Conservation (phyloP, 2,329 filamentous ascomycete genomes). For the Aurifilum marmelostoma region DNA sequence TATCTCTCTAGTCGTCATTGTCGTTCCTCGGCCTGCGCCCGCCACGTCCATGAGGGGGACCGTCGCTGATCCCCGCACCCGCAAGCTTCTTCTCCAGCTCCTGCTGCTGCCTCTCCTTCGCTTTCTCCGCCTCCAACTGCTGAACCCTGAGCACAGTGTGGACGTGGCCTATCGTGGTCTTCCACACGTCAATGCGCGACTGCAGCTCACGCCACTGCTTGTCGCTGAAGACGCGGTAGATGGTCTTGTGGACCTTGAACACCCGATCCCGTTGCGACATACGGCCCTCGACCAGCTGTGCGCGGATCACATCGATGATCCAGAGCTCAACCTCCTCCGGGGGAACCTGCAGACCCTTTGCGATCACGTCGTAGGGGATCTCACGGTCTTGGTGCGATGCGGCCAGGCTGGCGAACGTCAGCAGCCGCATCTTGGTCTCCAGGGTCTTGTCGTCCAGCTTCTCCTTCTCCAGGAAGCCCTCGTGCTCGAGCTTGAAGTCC, state of each 20-base stretch:
- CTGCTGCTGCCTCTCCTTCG: conserved; percentile 72
- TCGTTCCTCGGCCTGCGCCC: conserved; percentile 31
- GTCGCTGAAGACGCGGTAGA: conserved; percentile 95
- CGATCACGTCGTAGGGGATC: conserved; percentile 84
- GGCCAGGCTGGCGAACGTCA: conserved; percentile 89
- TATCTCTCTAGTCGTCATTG: conserved; percentile 28
- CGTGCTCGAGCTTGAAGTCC: conserved; percentile 91
- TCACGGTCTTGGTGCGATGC: conserved; percentile 84
- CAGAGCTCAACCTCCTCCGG: conserved; percentile 90
- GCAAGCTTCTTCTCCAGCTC: conserved; percentile 69
- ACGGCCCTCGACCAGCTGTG: conserved; percentile 93
- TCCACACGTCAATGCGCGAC: conserved; percentile 89
- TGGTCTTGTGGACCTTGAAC: conserved; percentile 94
- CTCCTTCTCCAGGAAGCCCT: conserved; percentile 79
- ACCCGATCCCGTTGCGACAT: conserved; percentile 90
- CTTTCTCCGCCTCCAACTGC: conserved; percentile 79
- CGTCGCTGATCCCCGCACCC: conserved; percentile 41
- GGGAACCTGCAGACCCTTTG: conserved; percentile 81
- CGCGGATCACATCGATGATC: conserved; percentile 98
- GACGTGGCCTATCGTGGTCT: conserved; percentile 77
- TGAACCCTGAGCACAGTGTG: conserved; percentile 77
- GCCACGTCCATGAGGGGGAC: conserved; percentile 36
- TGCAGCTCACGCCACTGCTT: conserved; percentile 98
- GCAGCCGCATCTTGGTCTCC: conserved; percentile 92
- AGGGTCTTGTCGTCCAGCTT: conserved; percentile 73